Conservation (phyloP, 768 basidiomycete genomes). For the Mycena pura region DNA sequence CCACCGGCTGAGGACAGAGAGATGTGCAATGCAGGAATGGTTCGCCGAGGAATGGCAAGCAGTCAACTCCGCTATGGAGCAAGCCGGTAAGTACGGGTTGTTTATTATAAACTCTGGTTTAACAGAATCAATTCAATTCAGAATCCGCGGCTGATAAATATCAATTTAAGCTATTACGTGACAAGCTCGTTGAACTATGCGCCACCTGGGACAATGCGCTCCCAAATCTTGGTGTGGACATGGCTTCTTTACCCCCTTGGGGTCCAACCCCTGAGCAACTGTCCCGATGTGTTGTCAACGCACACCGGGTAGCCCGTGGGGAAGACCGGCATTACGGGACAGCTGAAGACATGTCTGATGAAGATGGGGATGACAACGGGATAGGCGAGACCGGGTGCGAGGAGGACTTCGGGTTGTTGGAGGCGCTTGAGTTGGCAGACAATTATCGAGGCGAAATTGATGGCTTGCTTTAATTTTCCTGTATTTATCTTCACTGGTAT, state of each 20-base stretch:
- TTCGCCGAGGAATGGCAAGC: not conserved
- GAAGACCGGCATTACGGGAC: conserved; percentile 1
- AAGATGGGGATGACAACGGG: no score
- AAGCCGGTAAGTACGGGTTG: not conserved
- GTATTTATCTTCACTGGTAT: no score
- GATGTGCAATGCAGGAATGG: not conserved
- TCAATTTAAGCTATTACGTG: not conserved
- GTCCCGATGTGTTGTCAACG: not conserved
- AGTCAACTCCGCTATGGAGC: not conserved
- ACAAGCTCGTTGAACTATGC: not conserved
- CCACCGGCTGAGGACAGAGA: not conserved
- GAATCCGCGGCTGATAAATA: not conserved
- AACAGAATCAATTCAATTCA: not conserved
- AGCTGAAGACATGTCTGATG: no score
- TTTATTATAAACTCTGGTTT: not conserved
- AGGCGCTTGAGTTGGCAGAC: no score
- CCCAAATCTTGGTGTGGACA: not conserved
- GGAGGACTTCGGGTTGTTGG: no score
- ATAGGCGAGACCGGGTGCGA: no score
- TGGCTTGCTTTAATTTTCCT: no score
- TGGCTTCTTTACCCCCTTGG: not conserved
- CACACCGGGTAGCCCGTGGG: not conserved
- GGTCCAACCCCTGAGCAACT: not conserved
- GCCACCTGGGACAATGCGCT: not conserved
- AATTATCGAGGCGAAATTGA: no score